Evolutionary conservation across 1,284 basidiomycete species (phyloP), one percentile per base, ranked within the genome.

Genomic region (Phaffia rhodozyma): DNA sequence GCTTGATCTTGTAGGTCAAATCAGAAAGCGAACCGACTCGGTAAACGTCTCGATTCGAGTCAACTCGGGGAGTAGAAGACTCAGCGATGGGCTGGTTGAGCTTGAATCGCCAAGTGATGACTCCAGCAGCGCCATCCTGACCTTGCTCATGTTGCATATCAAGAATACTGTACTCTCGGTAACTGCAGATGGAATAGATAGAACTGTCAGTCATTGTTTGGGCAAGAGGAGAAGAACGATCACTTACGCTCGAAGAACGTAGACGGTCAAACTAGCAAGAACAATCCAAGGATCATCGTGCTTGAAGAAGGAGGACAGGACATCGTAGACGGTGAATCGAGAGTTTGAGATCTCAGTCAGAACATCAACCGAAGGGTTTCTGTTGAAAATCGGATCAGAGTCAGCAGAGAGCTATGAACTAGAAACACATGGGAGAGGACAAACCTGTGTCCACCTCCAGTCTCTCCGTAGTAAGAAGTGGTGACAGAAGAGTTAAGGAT

Each of bases 301-400:
- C 68, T 84, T 85, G 82, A 97, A 98, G 83, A 99, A 99, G 18
- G 89, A 83, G 21, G 92, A 90, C 64, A 99, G 82, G 16, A 99
- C 96, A 73, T 99, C 94, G 76, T 88, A 99, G 38, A 98, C 93
- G 27, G 91, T 94, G 79, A 93, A 96, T 66, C 90, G 84, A 32
- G 92, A 97, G 78, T 99, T 96, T 68, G 88, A 90, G 55, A 98
- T 83, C 78, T 98, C 96, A 72, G 86, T 86, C 70, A 99, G 80
- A 38, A 91, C 82, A 66, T 97, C 91, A 30, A 84, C 79, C 47
- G 89, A 87, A 6, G 96, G 96, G 2, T 79, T 82, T 71, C 86
- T 87, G 50, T 43, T 23, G 34, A 30, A 43, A 47, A 60, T 34
- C 53, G 23, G 55, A 67, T 32, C 65, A 65, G 25, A 49, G 2